A percentile compares a stretch with the other conserved stretches of the same genome.
phyloP scores from a whole-genome alignment of 2,329 filamentous ascomycete genomes.

The Nectriaceae sp. region DNA sequence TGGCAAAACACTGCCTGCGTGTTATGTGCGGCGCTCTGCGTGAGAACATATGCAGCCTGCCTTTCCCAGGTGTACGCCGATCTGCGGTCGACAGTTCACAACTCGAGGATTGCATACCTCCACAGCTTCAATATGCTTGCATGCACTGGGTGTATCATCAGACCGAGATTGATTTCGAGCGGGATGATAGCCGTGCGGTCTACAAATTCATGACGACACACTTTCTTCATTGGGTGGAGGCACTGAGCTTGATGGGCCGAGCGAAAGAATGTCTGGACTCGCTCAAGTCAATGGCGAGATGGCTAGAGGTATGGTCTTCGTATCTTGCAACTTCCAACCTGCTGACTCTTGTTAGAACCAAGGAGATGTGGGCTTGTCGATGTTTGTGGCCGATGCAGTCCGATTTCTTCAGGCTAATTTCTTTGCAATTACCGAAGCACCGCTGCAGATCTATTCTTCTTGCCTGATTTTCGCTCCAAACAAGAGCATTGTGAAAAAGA shows the following conservation, averaged over 20 bases:
- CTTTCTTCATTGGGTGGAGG: constrained; percentile 46
- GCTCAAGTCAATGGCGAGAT: not conserved
- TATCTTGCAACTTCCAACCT: not conserved
- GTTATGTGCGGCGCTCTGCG: constrained; percentile 33
- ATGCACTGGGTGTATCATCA: constrained; percentile 41
- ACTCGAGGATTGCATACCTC: constrained; percentile 27
- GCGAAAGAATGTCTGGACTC: constrained; percentile 5
- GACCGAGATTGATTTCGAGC: constrained; percentile 18
- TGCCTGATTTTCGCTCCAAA: constrained; percentile 7
- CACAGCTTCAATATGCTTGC: constrained; percentile 41
- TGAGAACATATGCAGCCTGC: constrained; percentile 37
- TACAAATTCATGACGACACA: constrained; percentile 38
- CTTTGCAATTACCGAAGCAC: constrained; percentile 1
- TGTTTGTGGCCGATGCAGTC: constrained; percentile 1
- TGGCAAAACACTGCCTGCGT: constrained; percentile 38
- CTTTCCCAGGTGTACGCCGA: constrained; percentile 25
- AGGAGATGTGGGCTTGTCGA: not conserved
- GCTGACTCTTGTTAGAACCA: not conserved
- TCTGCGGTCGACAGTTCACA: constrained; percentile 21
- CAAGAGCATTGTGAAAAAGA: constrained; percentile 5
- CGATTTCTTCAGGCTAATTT: constrained; percentile 1
- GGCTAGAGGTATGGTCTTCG: not conserved
- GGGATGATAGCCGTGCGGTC: constrained; percentile 27
- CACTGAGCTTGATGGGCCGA: constrained; percentile 35
- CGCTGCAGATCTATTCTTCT: constrained; percentile 12